Conservation (phyloP, 2,329 filamentous ascomycete genomes). For the Chaetomiaceae sp. region DNA sequence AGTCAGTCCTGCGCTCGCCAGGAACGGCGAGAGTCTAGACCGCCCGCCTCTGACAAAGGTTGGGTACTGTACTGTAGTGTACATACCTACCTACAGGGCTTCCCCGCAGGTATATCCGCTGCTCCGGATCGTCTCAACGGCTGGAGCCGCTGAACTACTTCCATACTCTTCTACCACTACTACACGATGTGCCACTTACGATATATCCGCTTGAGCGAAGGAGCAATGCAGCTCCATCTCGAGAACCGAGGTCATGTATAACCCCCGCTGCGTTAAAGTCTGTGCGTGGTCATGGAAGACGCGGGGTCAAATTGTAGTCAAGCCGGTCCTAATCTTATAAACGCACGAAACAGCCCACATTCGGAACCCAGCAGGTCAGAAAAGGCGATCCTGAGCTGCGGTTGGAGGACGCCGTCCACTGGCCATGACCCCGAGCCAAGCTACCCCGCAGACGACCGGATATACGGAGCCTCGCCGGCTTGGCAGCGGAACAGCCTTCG, state of each 20-base stretch:
- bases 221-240: not conserved
- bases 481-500: not conserved
- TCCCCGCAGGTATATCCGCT: slow-evolving; percentile 10
- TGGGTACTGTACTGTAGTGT: no score
- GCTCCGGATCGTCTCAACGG: not conserved
- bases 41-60: no score
- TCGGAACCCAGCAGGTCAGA: no score
- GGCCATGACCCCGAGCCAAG: not conserved
- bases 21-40: not conserved
- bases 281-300: no score
- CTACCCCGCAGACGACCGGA: not conserved
- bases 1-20: not conserved
- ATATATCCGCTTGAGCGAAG: slow-evolving; percentile 18
- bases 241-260: slow-evolving; percentile 8
- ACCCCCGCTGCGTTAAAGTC: no score
- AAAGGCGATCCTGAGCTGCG: no score
- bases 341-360: no score
- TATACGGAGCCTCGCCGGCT: slow-evolving; percentile 8
- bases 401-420: no score
- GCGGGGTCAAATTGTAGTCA: no score
- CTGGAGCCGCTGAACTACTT: not conserved
- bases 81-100: not conserved
- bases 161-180: no score
- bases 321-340: no score
- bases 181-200: not conserved